A percentile compares a stretch with the other conserved stretches of the same genome.
Evolutionary conservation across 306 rosid species (phyloP).

Genomic region (Pyrus communis): DNA sequence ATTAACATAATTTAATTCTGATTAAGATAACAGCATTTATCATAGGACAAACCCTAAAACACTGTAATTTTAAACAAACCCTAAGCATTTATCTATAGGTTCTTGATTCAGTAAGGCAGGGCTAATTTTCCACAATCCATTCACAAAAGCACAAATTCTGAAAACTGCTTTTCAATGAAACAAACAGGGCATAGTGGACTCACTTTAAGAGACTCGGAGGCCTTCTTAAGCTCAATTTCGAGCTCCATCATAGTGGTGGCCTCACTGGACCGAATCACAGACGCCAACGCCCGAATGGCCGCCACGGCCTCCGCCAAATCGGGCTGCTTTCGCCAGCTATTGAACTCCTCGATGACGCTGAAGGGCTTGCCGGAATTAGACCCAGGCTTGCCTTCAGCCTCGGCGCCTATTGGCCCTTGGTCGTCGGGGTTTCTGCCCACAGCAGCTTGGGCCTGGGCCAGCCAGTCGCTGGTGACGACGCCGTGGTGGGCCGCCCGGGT

Average conservation of each 20-base stretch:
- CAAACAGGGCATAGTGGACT: background rate
- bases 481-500: slow-evolving; percentile 66
- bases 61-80: background rate
- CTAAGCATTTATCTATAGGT: background rate
- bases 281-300: slow-evolving; percentile 86
- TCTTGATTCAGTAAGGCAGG: background rate
- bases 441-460: slow-evolving; percentile 87
- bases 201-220: slow-evolving; percentile 89
- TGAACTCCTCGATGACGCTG: slow-evolving; percentile 76
- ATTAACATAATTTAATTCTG: background rate
- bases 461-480: slow-evolving; percentile 80
- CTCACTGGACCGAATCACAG: slow-evolving; percentile 62
- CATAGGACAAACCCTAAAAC: background rate
- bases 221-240: slow-evolving; percentile 82
- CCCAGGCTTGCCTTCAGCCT: background rate
- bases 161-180: background rate
- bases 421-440: slow-evolving; percentile 30
- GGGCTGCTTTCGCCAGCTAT: slow-evolving; percentile 82
- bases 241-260: slow-evolving; percentile 96
- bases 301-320: slow-evolving; percentile 97
- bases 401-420: background rate
- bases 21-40: background rate
- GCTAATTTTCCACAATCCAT: background rate
- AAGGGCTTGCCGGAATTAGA: slow-evolving; percentile 38
- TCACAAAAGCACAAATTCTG: background rate